Evolutionary conservation across 2,329 filamentous ascomycete genomes (phyloP).

Genomic region (Ampelomyces quisqualis): DNA sequence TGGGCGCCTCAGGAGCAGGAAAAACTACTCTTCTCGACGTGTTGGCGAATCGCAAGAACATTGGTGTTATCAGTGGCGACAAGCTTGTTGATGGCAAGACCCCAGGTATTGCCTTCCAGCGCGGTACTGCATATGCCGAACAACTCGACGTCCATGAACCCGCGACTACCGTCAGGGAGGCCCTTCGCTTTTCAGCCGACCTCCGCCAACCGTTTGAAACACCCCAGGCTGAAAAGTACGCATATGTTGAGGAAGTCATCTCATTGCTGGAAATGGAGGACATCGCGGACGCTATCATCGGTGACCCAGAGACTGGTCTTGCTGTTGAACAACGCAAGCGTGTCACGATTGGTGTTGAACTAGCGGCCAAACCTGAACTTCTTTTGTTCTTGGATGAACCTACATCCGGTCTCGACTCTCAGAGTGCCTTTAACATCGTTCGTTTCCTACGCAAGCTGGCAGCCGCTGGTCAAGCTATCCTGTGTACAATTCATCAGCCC

Average conservation of each 20-base stretch:
- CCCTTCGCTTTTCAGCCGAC: constrained; percentile 65
- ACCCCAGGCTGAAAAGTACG: constrained; percentile 61
- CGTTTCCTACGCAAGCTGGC: constrained; percentile 76
- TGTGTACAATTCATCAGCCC: constrained; percentile 90
- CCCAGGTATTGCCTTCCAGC: constrained; percentile 62
- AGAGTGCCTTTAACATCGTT: constrained; percentile 74
- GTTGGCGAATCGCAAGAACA: constrained; percentile 64
- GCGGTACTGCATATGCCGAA: constrained; percentile 65
- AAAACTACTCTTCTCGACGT: constrained; percentile 86
- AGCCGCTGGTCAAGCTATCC: constrained; percentile 78
- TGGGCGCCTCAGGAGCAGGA: constrained; percentile 63
- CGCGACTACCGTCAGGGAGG: constrained; percentile 64
- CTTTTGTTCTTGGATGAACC: constrained; percentile 79
- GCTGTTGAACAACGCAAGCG: constrained; percentile 64
- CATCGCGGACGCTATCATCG: constrained; percentile 66
- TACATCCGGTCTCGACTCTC: constrained; percentile 71
- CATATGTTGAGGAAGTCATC: constrained; percentile 66
- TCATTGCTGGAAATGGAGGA: constrained; percentile 66
- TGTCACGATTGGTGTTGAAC: constrained; percentile 63
- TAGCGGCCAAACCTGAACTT: constrained; percentile 67
- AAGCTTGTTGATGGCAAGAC: constrained; percentile 62
- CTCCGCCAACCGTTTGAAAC: constrained; percentile 62
- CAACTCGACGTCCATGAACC: constrained; percentile 66
- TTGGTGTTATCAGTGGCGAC: constrained; percentile 64
- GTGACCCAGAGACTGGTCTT: constrained; percentile 60